Conservation (phyloP, 176 grass and related monocot species). For the Avena insularis region DNA sequence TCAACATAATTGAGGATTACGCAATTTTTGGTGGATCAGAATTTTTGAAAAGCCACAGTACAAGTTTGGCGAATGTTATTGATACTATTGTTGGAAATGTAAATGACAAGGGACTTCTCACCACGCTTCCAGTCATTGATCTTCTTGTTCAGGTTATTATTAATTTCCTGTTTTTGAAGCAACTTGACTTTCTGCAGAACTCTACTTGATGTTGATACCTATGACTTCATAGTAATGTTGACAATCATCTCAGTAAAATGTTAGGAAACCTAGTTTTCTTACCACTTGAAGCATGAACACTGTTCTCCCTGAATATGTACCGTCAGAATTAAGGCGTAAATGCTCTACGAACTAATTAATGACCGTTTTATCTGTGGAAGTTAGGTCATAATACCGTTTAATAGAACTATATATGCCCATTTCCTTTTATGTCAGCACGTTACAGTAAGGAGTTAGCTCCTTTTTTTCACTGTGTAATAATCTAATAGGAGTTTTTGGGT, state of each 20-base stretch:
- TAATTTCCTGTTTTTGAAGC: background rate
- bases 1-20: slow-evolving; percentile 93
- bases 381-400: slow-evolving; percentile 19
- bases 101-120: slow-evolving; percentile 92
- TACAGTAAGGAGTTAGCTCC: background rate
- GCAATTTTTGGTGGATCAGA: slow-evolving; percentile 85
- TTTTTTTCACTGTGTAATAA: background rate
- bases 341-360: slow-evolving; percentile 29
- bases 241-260: slow-evolving; percentile 12
- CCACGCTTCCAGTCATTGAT: slow-evolving; percentile 77
- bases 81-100: slow-evolving; percentile 86
- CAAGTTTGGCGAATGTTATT: slow-evolving; percentile 78
- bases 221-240: slow-evolving; percentile 17
- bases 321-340: background rate
- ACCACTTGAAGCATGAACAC: background rate
- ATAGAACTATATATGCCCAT: background rate
- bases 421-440: background rate
- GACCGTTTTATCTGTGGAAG: slow-evolving; percentile 16
- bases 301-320: slow-evolving; percentile 21
- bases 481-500: slow-evolving; percentile 59
- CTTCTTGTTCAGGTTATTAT: slow-evolving; percentile 89
- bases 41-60: slow-evolving; percentile 86
- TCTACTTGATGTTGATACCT: slow-evolving; percentile 30
- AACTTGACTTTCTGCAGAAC: slow-evolving; percentile 24
- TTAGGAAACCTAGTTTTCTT: slow-evolving; percentile 2